Evolutionary conservation across 352 stramenopile genomes (phyloP).

Genomic region (Phytophthora boehmeriae): DNA sequence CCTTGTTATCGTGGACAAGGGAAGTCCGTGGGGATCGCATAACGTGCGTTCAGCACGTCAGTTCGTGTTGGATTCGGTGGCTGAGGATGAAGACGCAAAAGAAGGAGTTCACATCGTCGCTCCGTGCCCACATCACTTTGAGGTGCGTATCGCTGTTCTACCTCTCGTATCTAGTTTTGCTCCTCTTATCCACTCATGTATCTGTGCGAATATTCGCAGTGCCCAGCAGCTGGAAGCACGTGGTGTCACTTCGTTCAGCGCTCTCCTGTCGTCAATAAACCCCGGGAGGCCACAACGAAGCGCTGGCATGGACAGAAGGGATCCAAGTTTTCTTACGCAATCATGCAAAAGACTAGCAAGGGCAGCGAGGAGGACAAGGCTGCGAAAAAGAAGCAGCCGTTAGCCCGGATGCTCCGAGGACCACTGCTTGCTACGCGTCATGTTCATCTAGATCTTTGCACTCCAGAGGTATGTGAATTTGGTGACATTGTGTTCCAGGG

Average conservation of each 20-base stretch:
- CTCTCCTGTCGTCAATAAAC: constrained; percentile 71
- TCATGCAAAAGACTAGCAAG: constrained; percentile 70
- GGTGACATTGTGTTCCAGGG: not conserved
- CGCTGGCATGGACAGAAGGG: constrained; percentile 85
- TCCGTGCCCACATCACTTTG: constrained; percentile 74
- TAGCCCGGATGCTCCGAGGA: constrained; percentile 70
- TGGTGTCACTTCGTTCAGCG: constrained; percentile 91
- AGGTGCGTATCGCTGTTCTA: constrained; percentile 36
- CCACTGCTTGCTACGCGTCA: constrained; percentile 79
- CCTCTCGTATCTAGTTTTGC: constrained; percentile 1
- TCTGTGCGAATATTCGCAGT: constrained; percentile 39
- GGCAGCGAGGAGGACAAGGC: constrained; percentile 24
- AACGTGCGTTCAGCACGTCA: constrained; percentile 85
- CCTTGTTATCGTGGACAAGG: constrained; percentile 78
- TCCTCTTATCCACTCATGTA: not conserved
- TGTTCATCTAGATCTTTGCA: constrained; percentile 85
- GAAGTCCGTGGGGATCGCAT: constrained; percentile 84
- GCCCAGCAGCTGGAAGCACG: constrained; percentile 65
- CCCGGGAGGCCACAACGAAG: constrained; percentile 76
- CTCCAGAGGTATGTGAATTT: constrained; percentile 51
- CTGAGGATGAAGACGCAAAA: constrained; percentile 28
- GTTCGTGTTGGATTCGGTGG: constrained; percentile 82
- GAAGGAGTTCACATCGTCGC: constrained; percentile 62
- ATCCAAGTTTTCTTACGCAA: constrained; percentile 88
- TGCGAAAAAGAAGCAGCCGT: constrained; percentile 32